Percentiles rank a stretch among this genome's conserved stretches.
Conservation (phyloP, 1,284 basidiomycete species). For the Apiotrichum sp. region DNA sequence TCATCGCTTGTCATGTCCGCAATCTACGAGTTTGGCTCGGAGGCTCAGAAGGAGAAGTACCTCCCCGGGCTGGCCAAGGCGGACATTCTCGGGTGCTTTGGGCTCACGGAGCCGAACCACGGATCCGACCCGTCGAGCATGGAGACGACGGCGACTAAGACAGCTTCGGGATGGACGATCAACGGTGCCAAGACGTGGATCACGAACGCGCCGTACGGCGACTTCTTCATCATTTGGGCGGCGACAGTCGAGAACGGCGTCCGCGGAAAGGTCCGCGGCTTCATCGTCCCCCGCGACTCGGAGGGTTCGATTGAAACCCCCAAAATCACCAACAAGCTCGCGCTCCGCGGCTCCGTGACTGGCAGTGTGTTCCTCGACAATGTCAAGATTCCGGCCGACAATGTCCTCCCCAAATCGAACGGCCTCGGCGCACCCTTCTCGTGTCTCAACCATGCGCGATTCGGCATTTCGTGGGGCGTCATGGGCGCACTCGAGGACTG, state of each 20-base stretch:
- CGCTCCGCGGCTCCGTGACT: constrained; percentile 80
- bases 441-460: constrained; percentile 85
- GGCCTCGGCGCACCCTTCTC: constrained; percentile 81
- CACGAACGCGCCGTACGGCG: constrained; percentile 81
- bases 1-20: constrained; percentile 97
- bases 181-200: constrained; percentile 98
- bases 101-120: constrained; percentile 92
- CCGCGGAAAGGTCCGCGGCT: constrained; percentile 79
- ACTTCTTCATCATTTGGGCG: constrained; percentile 85
- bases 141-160: constrained; percentile 87
- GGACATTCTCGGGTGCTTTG: constrained; percentile 72
- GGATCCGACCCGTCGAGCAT: constrained; percentile 90
- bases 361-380: constrained; percentile 91
- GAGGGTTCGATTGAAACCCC: constrained; percentile 51
- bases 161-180: constrained; percentile 71
- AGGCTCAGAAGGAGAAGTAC: constrained; percentile 86
- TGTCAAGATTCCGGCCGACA: constrained; percentile 63
- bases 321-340: constrained; percentile 86
- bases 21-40: constrained; percentile 81
- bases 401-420: constrained; percentile 65
- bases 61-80: constrained; percentile 53
- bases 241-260: constrained; percentile 34
- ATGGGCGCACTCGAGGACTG: constrained; percentile 95
- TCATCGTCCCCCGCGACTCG: constrained; percentile 54
- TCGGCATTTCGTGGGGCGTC: constrained; percentile 86